Evolutionary conservation across 148 eudicot species (phyloP).

Genomic region (Rheum nobile): DNA sequence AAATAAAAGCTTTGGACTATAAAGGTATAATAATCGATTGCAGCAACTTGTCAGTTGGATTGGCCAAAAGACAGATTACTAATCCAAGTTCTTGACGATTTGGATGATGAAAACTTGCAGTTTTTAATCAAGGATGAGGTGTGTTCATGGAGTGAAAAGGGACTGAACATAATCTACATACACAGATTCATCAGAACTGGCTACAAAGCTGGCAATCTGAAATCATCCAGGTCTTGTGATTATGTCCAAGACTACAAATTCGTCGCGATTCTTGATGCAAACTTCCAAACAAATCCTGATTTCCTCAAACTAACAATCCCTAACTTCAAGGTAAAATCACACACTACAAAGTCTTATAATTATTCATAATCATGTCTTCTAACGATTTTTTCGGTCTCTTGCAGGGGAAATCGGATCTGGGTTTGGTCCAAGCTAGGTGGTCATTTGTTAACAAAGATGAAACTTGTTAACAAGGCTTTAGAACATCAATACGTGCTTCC

Average conservation of each 20-base stretch:
- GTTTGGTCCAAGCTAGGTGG: slow-evolving; percentile 62
- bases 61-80: slow-evolving; percentile 51
- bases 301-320: slow-evolving; percentile 45
- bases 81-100: slow-evolving; percentile 54
- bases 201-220: slow-evolving; percentile 60
- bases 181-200: slow-evolving; percentile 51
- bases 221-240: slow-evolving; percentile 59
- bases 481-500: slow-evolving; percentile 54
- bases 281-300: slow-evolving; percentile 56
- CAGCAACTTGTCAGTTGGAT: slow-evolving; percentile 47
- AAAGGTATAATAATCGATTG: too few relatives aligned
- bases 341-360: background rate
- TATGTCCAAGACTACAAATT: slow-evolving; percentile 57
- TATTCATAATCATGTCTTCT: background rate
- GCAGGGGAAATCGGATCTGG: slow-evolving; percentile 48
- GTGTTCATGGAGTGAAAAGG: slow-evolving; percentile 41
- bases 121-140: slow-evolving; percentile 39
- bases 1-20: background rate
- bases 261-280: slow-evolving; percentile 57
- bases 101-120: slow-evolving; percentile 40
- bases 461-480: slow-evolving; percentile 55
- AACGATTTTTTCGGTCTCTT: background rate
- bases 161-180: slow-evolving; percentile 51
- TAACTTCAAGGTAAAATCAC: slow-evolving; percentile 35
- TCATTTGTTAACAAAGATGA: slow-evolving; percentile 56